phyloP scores from a whole-genome alignment of 2,329 filamentous ascomycete genomes.

The Penicillium sp. region DNA sequence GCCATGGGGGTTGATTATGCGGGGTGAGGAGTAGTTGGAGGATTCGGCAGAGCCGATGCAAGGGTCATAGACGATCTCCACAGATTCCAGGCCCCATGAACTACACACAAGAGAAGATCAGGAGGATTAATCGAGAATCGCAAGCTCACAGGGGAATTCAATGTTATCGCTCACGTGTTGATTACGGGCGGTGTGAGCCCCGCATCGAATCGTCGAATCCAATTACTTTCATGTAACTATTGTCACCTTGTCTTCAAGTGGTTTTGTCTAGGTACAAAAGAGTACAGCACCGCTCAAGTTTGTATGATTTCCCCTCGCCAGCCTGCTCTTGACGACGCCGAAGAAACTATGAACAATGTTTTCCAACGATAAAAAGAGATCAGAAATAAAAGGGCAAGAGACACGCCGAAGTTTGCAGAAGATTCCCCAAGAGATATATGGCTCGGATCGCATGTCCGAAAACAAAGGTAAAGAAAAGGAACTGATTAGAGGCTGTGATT shows the following conservation, averaged over 20 bases:
- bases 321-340: constrained; percentile 25
- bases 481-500: constrained; percentile 6
- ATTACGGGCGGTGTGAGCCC: constrained; percentile 21
- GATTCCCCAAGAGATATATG: constrained; percentile 19
- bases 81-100: constrained; percentile 11
- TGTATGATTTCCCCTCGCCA: constrained; percentile 19
- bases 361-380: constrained; percentile 15
- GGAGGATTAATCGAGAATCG: constrained; percentile 4
- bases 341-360: constrained; percentile 24
- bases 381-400: constrained; percentile 13
- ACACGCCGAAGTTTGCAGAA: constrained; percentile 15
- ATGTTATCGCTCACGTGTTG: constrained; percentile 24
- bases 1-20: constrained; percentile 27
- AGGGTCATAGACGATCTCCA: constrained; percentile 5
- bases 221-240: background rate
- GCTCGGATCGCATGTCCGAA: constrained; percentile 16
- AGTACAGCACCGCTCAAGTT: constrained; percentile 9
- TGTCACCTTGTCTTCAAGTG: too few relatives aligned
- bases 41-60: constrained; percentile 1
- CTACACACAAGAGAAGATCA: background rate
- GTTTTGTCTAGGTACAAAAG: background rate
- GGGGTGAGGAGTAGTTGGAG: background rate
- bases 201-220: background rate
- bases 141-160: constrained; percentile 15
- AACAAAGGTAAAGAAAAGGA: constrained; percentile 11